Percentiles rank a stretch among this genome's conserved stretches.
Evolutionary conservation across 352 stramenopile genomes (phyloP).

Genomic region (Phytophthora aleatoria): DNA sequence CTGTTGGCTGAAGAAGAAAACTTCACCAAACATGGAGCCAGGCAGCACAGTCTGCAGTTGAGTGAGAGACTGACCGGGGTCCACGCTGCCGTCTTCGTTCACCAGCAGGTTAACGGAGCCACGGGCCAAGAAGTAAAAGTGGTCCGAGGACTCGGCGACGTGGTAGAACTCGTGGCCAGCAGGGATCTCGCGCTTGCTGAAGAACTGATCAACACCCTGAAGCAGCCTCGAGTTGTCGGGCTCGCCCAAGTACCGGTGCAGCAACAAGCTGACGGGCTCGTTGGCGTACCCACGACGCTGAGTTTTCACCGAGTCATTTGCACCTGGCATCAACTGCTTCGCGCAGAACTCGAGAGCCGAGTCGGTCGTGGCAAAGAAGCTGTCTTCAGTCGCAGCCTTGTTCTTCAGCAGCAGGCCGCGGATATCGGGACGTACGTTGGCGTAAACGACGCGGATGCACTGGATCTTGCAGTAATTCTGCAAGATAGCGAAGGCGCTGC

Average conservation of each 20-base stretch:
- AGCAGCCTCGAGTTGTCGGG: constrained; percentile 64
- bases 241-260: constrained; percentile 80
- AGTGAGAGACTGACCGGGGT: constrained; percentile 44
- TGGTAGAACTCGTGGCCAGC: constrained; percentile 68
- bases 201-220: constrained; percentile 63
- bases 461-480: constrained; percentile 73
- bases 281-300: constrained; percentile 35
- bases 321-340: constrained; percentile 46
- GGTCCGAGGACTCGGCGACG: constrained; percentile 50
- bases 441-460: constrained; percentile 62
- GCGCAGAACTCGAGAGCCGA: constrained; percentile 71
- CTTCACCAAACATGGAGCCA: constrained; percentile 79
- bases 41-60: constrained; percentile 66
- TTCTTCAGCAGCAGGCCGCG: constrained; percentile 60
- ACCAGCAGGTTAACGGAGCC: constrained; percentile 74
- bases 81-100: constrained; percentile 64
- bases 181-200: constrained; percentile 43
- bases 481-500: constrained; percentile 77
- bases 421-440: constrained; percentile 59
- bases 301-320: constrained; percentile 14
- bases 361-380: constrained; percentile 68
- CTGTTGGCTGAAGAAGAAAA: constrained; percentile 78
- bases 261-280: constrained; percentile 55
- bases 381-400: constrained; percentile 53
- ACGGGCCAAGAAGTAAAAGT: constrained; percentile 70